Evolutionary conservation across 164 flowering plant genomes (phyloP), one percentile per base, ranked within the genome.

Genomic region (Liquidambar formosana): DNA sequence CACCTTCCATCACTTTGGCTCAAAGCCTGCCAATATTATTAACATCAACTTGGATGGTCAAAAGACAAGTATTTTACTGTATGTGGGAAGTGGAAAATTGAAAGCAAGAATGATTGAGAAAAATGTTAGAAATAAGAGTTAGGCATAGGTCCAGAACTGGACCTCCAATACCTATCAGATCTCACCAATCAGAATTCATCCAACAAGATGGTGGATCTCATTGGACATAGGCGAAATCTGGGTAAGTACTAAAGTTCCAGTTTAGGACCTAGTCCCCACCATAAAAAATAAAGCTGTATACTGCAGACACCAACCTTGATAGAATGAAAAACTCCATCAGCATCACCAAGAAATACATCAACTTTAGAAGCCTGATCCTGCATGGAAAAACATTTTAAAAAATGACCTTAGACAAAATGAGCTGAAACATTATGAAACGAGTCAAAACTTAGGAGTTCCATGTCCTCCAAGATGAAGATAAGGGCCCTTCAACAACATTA

Each of bases 1-100:
- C 98, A 96, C 73, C 87, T 85, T 73, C 99, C 99, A 85, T 91
- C 99, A 84, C 96, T 93, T 75, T 93, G 98, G 81, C 98, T 90
- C 57, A 93, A 81, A 67, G 95, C 84, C 98, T 93, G 86, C 61
- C 56, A 81, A 45, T 10, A 61, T 63, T 8, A 26, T 38, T 22
- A 12, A 46, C 2, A 44, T 33, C 12, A 62, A 47, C n/a, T 54
- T 64, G 28, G 28, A 44, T 22, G 58, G 26, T 45, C 57, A 60
- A 8, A 72, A 64, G 19, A 48, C 3, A 48, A 26, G 15, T 13
- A 11, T 8, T 5, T 5, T 23, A n/a, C 14, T 22, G 19, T 38
- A 21, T 4, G 44, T n/a, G 25, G 19, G 10, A 16, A 14, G 41
- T 27, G 19, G 11, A 66, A 4, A 57, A 41, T 10, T 15, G 33